A percentile compares a stretch with the other conserved stretches of the same genome.
phyloP scores from a whole-genome alignment of 805 yeast species.

The Starmerella sp. region DNA sequence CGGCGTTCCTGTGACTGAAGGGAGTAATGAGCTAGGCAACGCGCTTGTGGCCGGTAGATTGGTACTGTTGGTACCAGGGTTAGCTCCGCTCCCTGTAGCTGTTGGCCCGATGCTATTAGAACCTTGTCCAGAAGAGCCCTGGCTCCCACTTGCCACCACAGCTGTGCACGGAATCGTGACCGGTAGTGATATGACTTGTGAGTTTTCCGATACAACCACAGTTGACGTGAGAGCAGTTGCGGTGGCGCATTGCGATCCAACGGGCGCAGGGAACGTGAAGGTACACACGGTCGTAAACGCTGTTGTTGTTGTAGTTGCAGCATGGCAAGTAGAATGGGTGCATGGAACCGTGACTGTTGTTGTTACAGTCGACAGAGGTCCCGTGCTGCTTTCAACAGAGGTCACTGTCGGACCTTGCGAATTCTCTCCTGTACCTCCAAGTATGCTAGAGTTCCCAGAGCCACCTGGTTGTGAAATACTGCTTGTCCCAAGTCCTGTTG shows the following conservation, averaged over 20 bases:
- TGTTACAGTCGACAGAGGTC: neutral
- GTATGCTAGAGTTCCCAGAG: too few relatives aligned
- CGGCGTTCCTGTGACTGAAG: neutral
- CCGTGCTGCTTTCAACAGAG: neutral
- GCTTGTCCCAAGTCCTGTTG: neutral
- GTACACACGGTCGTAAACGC: neutral
- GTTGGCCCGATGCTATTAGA: too few relatives aligned
- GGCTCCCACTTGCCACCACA: neutral
- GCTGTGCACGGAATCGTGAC: slow-evolving; percentile 7
- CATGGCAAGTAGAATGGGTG: slow-evolving; percentile 3
- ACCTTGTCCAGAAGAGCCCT: too few relatives aligned
- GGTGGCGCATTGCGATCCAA: slow-evolving; percentile 4
- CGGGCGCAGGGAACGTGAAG: slow-evolving; percentile 6
- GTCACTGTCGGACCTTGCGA: neutral
- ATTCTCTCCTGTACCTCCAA: too few relatives aligned
- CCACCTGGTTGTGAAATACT: too few relatives aligned
- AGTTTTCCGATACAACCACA: slow-evolving; percentile 6
- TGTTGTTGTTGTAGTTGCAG: neutral
- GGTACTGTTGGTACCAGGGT: too few relatives aligned
- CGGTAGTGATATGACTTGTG: neutral
- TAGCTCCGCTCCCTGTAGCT: too few relatives aligned
- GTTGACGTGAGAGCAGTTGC: slow-evolving; percentile 3
- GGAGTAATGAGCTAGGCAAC: too few relatives aligned
- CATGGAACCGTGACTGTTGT: slow-evolving; percentile 15
- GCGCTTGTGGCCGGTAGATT: too few relatives aligned